These are phyloP conservation scores for Murraya koenigii DNA, from an alignment of 345 rosid species.

Conservation along the genomic window DNA sequence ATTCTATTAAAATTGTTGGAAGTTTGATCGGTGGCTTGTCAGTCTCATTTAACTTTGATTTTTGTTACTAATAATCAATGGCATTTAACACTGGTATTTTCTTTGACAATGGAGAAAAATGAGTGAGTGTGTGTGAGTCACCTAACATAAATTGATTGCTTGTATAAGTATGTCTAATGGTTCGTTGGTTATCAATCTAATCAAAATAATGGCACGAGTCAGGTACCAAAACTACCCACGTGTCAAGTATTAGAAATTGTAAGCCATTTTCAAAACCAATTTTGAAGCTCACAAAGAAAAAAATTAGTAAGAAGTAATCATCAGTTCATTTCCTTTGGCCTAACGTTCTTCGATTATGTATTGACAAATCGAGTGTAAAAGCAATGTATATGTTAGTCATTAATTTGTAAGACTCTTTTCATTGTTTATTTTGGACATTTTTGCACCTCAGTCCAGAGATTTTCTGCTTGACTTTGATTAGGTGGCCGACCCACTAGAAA, in stretches of 20 bases:
- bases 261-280: not conserved
- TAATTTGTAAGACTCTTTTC: not conserved
- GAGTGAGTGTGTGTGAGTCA: not conserved
- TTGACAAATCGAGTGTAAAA: not conserved
- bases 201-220: slow-evolving; percentile 13
- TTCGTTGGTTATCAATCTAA: slow-evolving; percentile 6
- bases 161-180: slow-evolving; percentile 11
- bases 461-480: slow-evolving; percentile 8
- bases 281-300: not conserved
- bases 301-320: not conserved
- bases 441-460: not conserved
- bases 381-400: not conserved
- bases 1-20: not conserved
- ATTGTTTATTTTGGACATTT: not conserved
- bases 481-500: slow-evolving; percentile 7
- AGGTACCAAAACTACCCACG: not conserved
- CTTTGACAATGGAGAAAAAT: not conserved
- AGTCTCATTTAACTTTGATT: not conserved
- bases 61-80: not conserved
- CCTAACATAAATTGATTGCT: slow-evolving; percentile 20
- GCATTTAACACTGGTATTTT: not conserved
- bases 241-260: not conserved
- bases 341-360: not conserved
- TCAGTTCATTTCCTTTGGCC: slow-evolving; percentile 2
- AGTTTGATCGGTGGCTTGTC: not conserved